These are phyloP conservation scores for Clitoria ternatea DNA, from an alignment of 306 rosid genomes.

Conservation along the genomic window DNA sequence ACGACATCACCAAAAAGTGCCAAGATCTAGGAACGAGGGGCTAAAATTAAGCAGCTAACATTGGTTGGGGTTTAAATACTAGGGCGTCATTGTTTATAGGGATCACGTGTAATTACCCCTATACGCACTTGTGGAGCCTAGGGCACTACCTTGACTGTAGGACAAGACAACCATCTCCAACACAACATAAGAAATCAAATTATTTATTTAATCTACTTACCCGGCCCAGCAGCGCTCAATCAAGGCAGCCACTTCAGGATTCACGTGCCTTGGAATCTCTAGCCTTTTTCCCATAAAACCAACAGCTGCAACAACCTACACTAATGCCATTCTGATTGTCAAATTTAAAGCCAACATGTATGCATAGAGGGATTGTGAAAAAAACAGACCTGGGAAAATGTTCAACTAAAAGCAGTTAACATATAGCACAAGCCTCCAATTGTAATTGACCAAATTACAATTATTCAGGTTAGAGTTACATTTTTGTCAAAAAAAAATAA, in stretches of 20 bases:
- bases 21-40: neutral
- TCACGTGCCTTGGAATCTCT: conserved; percentile 72
- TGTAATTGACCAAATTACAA: neutral
- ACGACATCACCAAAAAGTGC: neutral
- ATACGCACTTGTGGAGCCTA: neutral
- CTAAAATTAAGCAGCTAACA: neutral
- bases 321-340: neutral
- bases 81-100: neutral
- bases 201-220: conserved; percentile 45
- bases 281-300: conserved; percentile 74
- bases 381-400: neutral
- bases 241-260: conserved; percentile 63
- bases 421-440: neutral
- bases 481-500: neutral
- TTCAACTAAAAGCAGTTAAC: conserved; percentile 6
- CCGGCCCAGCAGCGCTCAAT: conserved; percentile 85
- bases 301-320: conserved; percentile 91
- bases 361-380: neutral
- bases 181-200: neutral
- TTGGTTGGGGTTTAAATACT: neutral
- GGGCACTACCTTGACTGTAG: neutral
- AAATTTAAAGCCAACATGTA: conserved; percentile 6
- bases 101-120: neutral
- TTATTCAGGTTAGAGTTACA: neutral
- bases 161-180: neutral